These are phyloP conservation scores for Pichia nakasei DNA, from an alignment of 805 yeast genomes.

Conservation along the genomic window DNA sequence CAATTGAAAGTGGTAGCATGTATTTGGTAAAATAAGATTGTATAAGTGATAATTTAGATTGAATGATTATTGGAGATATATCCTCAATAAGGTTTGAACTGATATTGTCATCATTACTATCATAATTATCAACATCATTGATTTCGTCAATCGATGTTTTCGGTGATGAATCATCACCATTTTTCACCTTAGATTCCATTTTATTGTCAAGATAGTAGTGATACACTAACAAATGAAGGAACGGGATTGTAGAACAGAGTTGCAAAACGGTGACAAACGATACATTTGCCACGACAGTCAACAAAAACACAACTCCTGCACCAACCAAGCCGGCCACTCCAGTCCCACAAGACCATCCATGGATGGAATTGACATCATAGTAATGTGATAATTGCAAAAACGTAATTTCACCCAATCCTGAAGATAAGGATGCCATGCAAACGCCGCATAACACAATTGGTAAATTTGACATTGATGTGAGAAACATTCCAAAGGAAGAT, in stretches of 20 bases:
- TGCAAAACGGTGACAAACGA: conserved; percentile 47
- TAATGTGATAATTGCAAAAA: conserved; percentile 81
- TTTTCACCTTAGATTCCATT: too few species aligned
- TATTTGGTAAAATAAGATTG: conserved; percentile 42
- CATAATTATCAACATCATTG: too few species aligned
- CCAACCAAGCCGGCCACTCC: conserved; percentile 94
- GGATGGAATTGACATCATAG: conserved; percentile 42
- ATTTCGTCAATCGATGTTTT: too few species aligned
- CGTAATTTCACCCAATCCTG: conserved; percentile 88
- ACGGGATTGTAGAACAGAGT: conserved; percentile 38
- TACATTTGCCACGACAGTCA: conserved; percentile 62
- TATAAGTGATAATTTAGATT: too few species aligned
- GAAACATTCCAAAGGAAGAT: conserved; percentile 67
- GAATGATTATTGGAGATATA: too few species aligned
- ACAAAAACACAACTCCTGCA: conserved; percentile 55
- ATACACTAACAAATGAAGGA: conserved; percentile 20
- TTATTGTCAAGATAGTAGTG: conserved; percentile 16
- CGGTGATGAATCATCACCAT: too few species aligned
- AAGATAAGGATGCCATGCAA: conserved; percentile 67
- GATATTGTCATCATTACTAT: too few species aligned
- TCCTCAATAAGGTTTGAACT: too few species aligned
- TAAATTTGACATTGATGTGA: conserved; percentile 42
- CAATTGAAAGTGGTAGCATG: conserved; percentile 78
- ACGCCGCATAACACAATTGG: conserved; percentile 53
- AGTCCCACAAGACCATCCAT: conserved; percentile 91